Conservation (phyloP, 352 stramenopile genomes). For the Pythium rishiriense region DNA sequence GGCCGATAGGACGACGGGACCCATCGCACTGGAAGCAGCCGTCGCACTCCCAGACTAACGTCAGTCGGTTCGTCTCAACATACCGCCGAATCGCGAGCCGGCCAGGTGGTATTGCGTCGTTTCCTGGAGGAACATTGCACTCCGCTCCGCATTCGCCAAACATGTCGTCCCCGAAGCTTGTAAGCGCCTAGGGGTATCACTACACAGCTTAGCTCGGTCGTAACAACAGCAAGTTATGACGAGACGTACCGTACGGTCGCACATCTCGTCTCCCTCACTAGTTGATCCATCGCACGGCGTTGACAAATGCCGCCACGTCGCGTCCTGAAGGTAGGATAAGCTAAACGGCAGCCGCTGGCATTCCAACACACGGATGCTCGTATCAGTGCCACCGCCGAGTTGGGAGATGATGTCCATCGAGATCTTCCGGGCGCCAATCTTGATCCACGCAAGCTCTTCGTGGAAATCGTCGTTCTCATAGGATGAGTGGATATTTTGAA, state of each 20-base stretch:
- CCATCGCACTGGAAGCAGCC: constrained; percentile 26
- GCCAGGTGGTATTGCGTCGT: neutral
- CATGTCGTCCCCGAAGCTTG: constrained; percentile 11
- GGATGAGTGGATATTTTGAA: constrained; percentile 13
- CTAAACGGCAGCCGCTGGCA: constrained; percentile 18
- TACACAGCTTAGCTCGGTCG: neutral
- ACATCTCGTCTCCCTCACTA: neutral
- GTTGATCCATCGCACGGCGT: neutral
- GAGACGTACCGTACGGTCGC: constrained; percentile 2
- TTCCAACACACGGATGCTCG: constrained; percentile 19
- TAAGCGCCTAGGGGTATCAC: neutral
- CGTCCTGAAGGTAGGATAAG: neutral
- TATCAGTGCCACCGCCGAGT: neutral
- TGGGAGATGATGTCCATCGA: constrained; percentile 15
- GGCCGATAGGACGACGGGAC: constrained; percentile 8
- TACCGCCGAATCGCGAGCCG: constrained; percentile 21
- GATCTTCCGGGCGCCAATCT: constrained; percentile 20
- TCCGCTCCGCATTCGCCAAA: constrained; percentile 23
- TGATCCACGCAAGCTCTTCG: constrained; percentile 4
- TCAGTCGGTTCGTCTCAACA: constrained; percentile 15
- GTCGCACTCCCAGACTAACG: constrained; percentile 27
- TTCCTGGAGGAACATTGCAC: neutral
- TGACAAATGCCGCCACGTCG: constrained; percentile 18
- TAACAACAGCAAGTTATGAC: too few species aligned
- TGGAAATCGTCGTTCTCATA: constrained; percentile 1